Percentiles rank a stretch among this genome's conserved stretches.
phyloP scores from a whole-genome alignment of 305 asterid genomes.

The Fraxinus baroniana region DNA sequence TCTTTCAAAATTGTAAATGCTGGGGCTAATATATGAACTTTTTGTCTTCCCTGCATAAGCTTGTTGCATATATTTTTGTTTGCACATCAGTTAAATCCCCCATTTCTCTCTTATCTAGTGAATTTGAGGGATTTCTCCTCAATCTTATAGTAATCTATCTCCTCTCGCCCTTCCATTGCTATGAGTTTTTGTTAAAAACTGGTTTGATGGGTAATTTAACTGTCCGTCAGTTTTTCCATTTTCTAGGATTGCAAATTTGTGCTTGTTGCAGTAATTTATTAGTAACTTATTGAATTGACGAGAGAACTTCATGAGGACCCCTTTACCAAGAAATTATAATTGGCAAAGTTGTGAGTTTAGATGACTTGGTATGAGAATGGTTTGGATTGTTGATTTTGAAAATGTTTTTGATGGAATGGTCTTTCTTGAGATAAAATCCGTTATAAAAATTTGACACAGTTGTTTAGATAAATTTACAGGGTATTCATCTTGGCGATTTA shows the following conservation, averaged over 20 bases:
- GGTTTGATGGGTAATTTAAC: not conserved
- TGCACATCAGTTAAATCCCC: not conserved
- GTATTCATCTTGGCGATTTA: not conserved
- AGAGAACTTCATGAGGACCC: not conserved
- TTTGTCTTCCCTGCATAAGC: not conserved
- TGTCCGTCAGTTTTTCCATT: not conserved
- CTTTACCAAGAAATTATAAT: not conserved
- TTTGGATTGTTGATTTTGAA: not conserved
- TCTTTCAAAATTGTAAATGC: not conserved
- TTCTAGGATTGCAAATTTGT: not conserved
- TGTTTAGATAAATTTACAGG: not conserved
- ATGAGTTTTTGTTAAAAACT: not conserved
- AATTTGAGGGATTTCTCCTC: not conserved
- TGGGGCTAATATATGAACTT: not conserved
- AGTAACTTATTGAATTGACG: not conserved
- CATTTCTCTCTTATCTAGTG: not conserved
- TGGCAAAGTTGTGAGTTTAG: not conserved
- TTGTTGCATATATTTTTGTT: not conserved
- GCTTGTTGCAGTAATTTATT: not conserved
- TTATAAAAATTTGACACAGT: not conserved
- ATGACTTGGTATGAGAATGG: not conserved
- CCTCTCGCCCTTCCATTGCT: not conserved
- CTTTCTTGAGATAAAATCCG: not conserved
- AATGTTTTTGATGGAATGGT: not conserved
- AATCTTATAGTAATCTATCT: not conserved